These are phyloP conservation scores for Cytospora chrysosperma DNA, from an alignment of 2,329 filamentous ascomycete genomes.

Conservation along the genomic window DNA sequence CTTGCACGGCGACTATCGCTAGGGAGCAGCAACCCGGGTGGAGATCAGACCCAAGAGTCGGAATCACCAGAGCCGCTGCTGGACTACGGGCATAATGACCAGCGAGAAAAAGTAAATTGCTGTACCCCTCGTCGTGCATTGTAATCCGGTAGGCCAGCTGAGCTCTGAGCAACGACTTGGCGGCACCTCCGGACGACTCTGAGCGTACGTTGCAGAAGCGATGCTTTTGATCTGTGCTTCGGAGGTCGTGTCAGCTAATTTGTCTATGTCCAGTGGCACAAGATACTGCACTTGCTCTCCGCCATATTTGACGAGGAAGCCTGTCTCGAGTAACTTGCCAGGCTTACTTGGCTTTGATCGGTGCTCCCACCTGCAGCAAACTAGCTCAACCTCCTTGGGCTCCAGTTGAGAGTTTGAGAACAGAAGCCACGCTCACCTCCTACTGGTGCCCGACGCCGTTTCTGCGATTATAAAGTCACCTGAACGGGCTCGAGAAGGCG, in stretches of 20 bases:
- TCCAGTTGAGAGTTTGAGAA: neutral
- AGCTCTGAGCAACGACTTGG: conserved; percentile 35
- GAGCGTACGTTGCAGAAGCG: conserved; percentile 28
- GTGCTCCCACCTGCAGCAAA: neutral
- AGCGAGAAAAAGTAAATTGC: neutral
- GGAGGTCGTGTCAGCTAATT: neutral
- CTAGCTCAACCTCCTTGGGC: neutral
- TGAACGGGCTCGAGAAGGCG: conserved; percentile 6
- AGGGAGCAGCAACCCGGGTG: neutral
- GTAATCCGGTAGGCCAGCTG: neutral
- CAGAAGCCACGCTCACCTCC: neutral
- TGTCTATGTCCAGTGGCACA: neutral
- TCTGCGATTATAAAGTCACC: conserved; percentile 7
- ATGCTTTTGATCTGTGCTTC: neutral
- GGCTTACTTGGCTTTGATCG: neutral
- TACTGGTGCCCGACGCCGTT: conserved; percentile 10
- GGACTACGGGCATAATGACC: neutral
- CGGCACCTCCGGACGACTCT: conserved; percentile 36
- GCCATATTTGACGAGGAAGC: neutral
- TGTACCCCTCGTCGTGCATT: neutral
- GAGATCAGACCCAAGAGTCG: neutral
- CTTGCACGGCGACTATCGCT: neutral
- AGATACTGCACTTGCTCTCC: neutral
- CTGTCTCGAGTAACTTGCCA: neutral
- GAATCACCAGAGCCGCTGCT: neutral